Conservation (phyloP, 2,329 filamentous ascomycete genomes). For the Nakataea oryzae region DNA sequence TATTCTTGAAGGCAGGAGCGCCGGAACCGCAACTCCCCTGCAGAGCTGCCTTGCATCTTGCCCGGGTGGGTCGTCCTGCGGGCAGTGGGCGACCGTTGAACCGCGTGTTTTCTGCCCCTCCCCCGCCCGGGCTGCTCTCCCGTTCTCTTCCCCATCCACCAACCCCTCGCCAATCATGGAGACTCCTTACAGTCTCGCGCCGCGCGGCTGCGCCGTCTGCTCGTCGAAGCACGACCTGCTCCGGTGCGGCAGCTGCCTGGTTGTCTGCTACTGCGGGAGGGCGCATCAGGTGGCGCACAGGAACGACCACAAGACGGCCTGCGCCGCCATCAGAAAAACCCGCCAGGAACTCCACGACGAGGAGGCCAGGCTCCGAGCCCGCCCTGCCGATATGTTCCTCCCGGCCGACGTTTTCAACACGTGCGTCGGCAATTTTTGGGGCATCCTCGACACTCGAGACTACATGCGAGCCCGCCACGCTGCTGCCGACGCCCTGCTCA, state of each 20-base stretch:
- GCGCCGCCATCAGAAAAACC: constrained; percentile 11
- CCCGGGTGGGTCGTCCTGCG: too few relatives aligned
- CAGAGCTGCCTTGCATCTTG: too few relatives aligned
- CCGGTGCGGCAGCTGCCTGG: constrained; percentile 14
- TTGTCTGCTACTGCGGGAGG: constrained; percentile 15
- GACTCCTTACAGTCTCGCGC: background rate
- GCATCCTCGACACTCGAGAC: constrained; percentile 16
- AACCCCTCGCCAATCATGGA: background rate
- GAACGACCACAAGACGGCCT: constrained; percentile 13
- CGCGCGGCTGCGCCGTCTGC: background rate
- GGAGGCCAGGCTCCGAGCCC: constrained; percentile 12
- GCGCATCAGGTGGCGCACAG: constrained; percentile 14
- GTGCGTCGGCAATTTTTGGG: constrained; percentile 23
- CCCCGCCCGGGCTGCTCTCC: too few relatives aligned
- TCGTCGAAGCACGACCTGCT: constrained; percentile 8
- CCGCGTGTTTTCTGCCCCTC: too few relatives aligned
- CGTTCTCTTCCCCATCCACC: too few relatives aligned
- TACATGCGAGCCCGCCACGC: constrained; percentile 25
- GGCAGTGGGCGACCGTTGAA: too few relatives aligned
- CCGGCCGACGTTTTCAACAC: constrained; percentile 15
- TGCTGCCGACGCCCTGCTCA: constrained; percentile 15
- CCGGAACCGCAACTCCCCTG: too few relatives aligned
- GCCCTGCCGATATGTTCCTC: background rate
- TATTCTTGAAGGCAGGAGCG: too few relatives aligned
- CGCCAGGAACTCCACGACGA: constrained; percentile 10